Percentiles rank a stretch among this genome's conserved stretches.
These are phyloP conservation scores for Capsicum baccatum DNA, from an alignment of 257 asterid species.

Conservation along the genomic window DNA sequence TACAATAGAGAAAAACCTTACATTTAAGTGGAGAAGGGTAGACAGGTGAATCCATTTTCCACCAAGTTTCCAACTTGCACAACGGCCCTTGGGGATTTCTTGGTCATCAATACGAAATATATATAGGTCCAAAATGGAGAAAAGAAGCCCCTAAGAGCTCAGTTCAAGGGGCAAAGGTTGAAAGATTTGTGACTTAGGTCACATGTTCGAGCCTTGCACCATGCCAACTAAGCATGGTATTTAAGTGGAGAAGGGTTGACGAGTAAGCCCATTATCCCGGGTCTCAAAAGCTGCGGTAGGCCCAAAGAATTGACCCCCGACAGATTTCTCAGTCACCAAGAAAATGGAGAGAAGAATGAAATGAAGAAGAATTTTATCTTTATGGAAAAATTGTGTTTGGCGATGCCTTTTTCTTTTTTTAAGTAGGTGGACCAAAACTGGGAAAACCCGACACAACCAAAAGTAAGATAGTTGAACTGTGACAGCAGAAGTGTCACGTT, in stretches of 20 bases:
- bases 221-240: not conserved
- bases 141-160: slow-evolving; percentile 8
- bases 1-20: not conserved
- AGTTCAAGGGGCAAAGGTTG: slow-evolving; percentile 11
- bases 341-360: not conserved
- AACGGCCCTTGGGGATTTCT: not conserved
- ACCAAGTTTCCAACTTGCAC: not conserved
- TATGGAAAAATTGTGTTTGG: not conserved
- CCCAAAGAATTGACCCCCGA: not conserved
- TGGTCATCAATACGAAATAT: not conserved
- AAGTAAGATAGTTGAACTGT: slow-evolving; percentile 8
- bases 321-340: not conserved
- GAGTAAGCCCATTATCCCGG: not conserved
- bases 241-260: not conserved
- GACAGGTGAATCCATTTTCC: not conserved
- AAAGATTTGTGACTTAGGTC: slow-evolving; percentile 10
- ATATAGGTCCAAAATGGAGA: not conserved
- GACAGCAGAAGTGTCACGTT: not conserved
- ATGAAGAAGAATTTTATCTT: not conserved
- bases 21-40: not conserved
- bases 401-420: not conserved
- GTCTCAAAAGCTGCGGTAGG: not conserved
- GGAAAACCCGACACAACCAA: not conserved
- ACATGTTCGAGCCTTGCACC: not conserved
- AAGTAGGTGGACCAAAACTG: not conserved